Evolutionary conservation across 2,329 filamentous ascomycete genomes (phyloP).

Genomic region (Uncinocarpus reesii): DNA sequence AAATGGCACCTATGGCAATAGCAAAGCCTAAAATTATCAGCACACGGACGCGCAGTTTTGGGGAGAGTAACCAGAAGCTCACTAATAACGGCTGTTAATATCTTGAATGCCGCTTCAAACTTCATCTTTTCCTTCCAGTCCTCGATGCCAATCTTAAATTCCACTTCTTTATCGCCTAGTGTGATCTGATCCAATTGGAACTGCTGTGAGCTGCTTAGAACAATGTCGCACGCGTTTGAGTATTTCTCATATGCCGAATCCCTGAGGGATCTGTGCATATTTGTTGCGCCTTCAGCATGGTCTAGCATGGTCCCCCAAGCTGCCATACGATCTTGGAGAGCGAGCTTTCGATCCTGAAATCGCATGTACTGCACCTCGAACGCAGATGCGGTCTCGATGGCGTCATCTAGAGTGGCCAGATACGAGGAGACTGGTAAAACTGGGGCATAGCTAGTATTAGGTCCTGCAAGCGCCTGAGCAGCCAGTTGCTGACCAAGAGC

Average conservation of each 20-base stretch:
- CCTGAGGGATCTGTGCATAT: background rate
- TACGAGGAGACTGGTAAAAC: background rate
- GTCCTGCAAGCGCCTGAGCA: background rate
- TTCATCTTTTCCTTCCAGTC: slow-evolving; percentile 2
- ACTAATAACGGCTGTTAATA: background rate
- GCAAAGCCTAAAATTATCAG: slow-evolving; percentile 1
- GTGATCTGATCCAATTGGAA: background rate
- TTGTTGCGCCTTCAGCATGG: background rate
- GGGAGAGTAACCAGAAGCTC: background rate
- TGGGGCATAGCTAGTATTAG: slow-evolving; percentile 1
- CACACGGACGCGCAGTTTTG: too few species aligned
- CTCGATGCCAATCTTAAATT: background rate
- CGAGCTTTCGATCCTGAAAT: background rate
- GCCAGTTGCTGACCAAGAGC: slow-evolving; percentile 3
- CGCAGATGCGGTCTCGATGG: background rate
- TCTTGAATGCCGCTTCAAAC: background rate
- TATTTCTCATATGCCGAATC: background rate
- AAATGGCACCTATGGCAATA: background rate
- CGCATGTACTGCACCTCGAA: slow-evolving; percentile 2
- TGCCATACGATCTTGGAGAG: background rate
- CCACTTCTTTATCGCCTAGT: background rate
- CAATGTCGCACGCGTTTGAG: background rate
- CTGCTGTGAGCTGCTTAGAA: background rate
- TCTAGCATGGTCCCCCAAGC: slow-evolving; percentile 3
- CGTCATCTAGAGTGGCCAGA: background rate